phyloP scores from a whole-genome alignment of 2,329 filamentous ascomycete genomes.

The Aspergillus udagawae region DNA sequence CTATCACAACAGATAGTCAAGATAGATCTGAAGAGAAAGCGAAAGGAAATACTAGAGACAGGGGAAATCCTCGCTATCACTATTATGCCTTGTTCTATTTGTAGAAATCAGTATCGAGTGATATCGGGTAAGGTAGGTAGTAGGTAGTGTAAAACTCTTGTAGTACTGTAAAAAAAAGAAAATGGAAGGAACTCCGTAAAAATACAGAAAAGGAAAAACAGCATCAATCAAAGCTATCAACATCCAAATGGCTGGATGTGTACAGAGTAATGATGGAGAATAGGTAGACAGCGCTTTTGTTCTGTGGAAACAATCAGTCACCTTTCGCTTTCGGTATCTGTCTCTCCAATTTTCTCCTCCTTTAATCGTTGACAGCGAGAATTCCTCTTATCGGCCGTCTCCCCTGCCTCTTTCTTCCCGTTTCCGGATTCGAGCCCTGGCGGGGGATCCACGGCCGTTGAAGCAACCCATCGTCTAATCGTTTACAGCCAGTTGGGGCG shows the following conservation, averaged over 20 bases:
- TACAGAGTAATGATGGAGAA: background rate
- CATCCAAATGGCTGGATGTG: too few relatives aligned
- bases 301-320: conserved; percentile 1
- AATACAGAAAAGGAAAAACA: too few relatives aligned
- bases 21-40: background rate
- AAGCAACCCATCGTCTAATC: conserved; percentile 1
- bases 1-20: background rate
- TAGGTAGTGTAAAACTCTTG: too few relatives aligned
- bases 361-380: conserved; percentile 12
- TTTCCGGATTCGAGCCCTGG: conserved; percentile 33
- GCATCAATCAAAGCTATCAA: too few relatives aligned
- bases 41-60: background rate
- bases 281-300: conserved; percentile 6
- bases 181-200: too few relatives aligned
- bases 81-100: background rate
- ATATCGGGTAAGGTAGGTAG: too few relatives aligned
- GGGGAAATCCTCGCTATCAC: background rate
- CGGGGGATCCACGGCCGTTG: conserved; percentile 32
- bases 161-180: background rate
- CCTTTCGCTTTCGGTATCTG: conserved; percentile 12
- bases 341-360: background rate
- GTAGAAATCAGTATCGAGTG: background rate
- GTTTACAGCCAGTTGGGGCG: conserved; percentile 9
- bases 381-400: conserved; percentile 20
- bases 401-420: conserved; percentile 18